Base-by-base conservation (phyloP, 768 basidiomycete genomes). In the Kwoniella europaea region DNA sequence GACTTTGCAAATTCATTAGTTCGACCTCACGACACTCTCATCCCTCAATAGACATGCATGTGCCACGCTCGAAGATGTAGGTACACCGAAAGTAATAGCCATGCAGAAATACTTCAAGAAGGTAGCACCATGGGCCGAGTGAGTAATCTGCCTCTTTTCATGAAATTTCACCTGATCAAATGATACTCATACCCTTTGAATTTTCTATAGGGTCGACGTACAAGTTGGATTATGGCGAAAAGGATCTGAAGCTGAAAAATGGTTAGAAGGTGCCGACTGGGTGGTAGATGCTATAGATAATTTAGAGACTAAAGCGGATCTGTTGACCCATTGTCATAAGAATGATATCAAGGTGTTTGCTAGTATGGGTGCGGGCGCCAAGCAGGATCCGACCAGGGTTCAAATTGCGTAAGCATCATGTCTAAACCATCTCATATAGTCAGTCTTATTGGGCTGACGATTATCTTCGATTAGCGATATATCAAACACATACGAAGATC, bases 261-360 rank as follows among this genome's bases (percentile, higher is more conserved):
- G 95, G 44, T 85, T 99, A 0, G 89, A 90, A 44, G 94, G 90
- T 27, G 91, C 90, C 1, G 94, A 98, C 78, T 99, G 94, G 92
- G 96, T 98, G 22, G 88, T 99, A 89, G 96, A 99, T 83, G 94
- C 94, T 5, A 99, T 98, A 69, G 96, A 98, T 84, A 98, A 99
- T 79, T 96, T 98, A 72, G 88, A 91, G 58, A 96, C 96, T 0
- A 98, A 99, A 82, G 93, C 97, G 12, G 95, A 98, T 77, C 86
- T 98, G 55, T 87, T 99, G 9, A 89, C 91, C 68, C 91, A 95
- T 82, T 99, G 96, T 77, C 88, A 91, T 76, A 88, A 90, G 66
- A 86, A 91, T 72, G 80, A 86, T 18, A 89, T 98, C 83, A 94
- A 92, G 86, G 93, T 91, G 18, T 97, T 98, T 84, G 93, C 95